Conservation (phyloP, 208 protist species). For the Phytomonas francai region DNA sequence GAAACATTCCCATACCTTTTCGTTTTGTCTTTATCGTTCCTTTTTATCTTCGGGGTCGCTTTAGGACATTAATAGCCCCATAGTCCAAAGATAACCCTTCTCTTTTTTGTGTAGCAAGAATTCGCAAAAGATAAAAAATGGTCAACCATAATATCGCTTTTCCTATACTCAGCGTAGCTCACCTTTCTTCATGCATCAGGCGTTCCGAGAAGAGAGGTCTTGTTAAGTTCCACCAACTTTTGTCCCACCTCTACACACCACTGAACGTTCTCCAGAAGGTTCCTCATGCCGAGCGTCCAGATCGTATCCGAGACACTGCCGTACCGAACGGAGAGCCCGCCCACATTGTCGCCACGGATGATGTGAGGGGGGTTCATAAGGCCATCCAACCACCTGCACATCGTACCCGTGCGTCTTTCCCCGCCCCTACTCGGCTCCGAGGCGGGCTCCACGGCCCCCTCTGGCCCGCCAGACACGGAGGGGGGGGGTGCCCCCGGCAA, state of each 20-base stretch:
- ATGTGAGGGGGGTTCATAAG: slow-evolving; percentile 32
- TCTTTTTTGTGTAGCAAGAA: background rate
- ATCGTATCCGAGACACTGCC: slow-evolving; percentile 43
- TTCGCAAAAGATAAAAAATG: background rate
- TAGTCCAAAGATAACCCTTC: background rate
- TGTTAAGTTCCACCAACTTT: background rate
- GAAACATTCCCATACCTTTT: background rate
- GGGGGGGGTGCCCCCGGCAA: no score
- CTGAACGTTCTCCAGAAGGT: slow-evolving; percentile 60
- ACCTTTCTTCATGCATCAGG: background rate
- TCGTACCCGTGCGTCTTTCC: background rate
- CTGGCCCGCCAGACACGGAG: no score
- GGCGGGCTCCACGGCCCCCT: no score
- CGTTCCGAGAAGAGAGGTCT: background rate
- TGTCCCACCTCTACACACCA: slow-evolving; percentile 53
- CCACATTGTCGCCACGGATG: slow-evolving; percentile 34
- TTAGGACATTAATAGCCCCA: background rate
- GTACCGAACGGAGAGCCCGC: slow-evolving; percentile 56
- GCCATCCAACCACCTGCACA: slow-evolving; percentile 1
- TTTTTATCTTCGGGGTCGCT: background rate
- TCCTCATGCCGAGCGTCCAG: slow-evolving; percentile 79
- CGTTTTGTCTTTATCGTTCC: background rate
- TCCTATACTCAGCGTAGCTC: background rate
- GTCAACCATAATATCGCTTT: no score
- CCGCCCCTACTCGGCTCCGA: no score